These are phyloP conservation scores for Aschersonia sp. DNA, from an alignment of 2,329 filamentous ascomycete species.

Conservation along the genomic window DNA sequence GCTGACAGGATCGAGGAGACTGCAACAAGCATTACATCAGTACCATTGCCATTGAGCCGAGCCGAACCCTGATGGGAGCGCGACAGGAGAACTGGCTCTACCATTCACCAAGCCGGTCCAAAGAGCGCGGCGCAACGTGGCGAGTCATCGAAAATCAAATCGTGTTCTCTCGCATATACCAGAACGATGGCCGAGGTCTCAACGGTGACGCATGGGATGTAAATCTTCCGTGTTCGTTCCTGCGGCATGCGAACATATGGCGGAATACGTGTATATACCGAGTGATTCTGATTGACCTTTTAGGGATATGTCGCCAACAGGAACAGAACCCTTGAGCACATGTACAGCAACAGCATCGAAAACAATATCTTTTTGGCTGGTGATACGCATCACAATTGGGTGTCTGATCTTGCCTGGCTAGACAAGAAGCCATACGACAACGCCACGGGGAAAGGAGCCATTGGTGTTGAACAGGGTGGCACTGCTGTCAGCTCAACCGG, in stretches of 20 bases:
- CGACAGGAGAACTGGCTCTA: constrained; percentile 68
- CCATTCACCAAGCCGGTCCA: constrained; percentile 38
- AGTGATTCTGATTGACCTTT: background rate
- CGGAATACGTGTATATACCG: too few relatives aligned
- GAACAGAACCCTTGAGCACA: constrained; percentile 53
- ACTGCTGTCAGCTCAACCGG: constrained; percentile 49
- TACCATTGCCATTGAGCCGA: constrained; percentile 48
- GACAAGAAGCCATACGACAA: constrained; percentile 37
- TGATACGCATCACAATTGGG: constrained; percentile 56
- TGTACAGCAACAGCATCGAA: constrained; percentile 53
- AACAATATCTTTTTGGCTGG: constrained; percentile 65
- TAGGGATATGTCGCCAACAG: constrained; percentile 53
- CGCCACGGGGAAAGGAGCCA: constrained; percentile 35
- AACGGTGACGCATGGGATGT: constrained; percentile 21
- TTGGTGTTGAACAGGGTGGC: constrained; percentile 53
- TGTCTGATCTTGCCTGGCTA: constrained; percentile 41
- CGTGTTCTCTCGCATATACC: constrained; percentile 42
- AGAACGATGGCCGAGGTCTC: constrained; percentile 15
- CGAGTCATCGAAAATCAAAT: constrained; percentile 58
- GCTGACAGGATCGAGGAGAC: constrained; percentile 5
- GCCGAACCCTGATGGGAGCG: constrained; percentile 55
- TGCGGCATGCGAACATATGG: background rate
- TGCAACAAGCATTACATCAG: constrained; percentile 50
- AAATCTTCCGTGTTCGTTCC: constrained; percentile 5
- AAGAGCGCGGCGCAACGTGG: constrained; percentile 55